Evolutionary conservation across 2,329 filamentous ascomycete genomes (phyloP), one percentile per base, ranked within the genome.

Genomic region (Monilinia fructigena): DNA sequence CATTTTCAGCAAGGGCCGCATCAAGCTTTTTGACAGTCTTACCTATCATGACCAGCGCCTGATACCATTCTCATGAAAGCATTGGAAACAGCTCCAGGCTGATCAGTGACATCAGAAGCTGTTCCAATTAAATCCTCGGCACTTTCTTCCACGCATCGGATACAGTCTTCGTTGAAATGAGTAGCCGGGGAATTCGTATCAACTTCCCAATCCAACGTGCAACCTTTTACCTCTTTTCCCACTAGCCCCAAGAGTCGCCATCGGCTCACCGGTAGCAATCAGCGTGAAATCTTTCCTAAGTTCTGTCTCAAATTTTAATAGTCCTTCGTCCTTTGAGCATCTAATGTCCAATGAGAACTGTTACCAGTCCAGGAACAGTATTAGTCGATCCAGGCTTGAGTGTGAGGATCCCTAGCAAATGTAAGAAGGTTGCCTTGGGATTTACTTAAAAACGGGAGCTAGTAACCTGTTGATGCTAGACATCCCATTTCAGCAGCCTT

Each of bases 261-360:
- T 78, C 55, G 85, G 81, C 67, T 86, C 80, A 35, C 85, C 86
- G 0, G 80, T 78, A 0, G 86, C 87, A 63, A 91, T 86, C 26
- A 75, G 76, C 8, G 80, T 80, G 72, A 91, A 91, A 59, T 88
- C 86, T 3, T 74, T 73, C 66, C 81, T 81, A 62, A 90, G 78
- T 55, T 82, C 79, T 7, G 79, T 75, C 72, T 89, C 87, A 54
- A 90, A 81, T n/a, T 78, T 77, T 4, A 82, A 79, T 1, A 91
- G 82, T 3, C 81, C 82, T 31, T 79, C 78, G 72, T 89, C 85
- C 45, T 82, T 79, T 6, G 80, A 82, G 0, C 85, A 82, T 42
- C 89, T 85, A 63, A 92, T 84, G 72, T 92, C 89, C 6, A 92
- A 82, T 40, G 82, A 86, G 76, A 92, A 90, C 55, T 81, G 81